phyloP scores from a whole-genome alignment of 169 alveolate species.

The Plasmodium inui region DNA sequence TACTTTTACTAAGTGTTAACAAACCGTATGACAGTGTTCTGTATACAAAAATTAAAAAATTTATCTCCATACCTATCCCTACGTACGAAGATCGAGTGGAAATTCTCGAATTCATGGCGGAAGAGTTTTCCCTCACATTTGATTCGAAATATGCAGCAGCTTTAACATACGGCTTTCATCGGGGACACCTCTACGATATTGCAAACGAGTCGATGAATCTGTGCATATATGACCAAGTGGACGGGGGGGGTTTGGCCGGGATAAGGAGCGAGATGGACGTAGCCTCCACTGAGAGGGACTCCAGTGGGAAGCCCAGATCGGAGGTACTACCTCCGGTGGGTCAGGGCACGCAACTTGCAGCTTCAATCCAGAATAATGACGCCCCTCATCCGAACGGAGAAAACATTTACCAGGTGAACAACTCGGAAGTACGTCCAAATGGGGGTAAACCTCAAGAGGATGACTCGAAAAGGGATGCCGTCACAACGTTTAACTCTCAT shows the following conservation, averaged over 20 bases:
- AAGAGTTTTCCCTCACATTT: background rate
- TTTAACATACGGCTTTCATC: slow-evolving; percentile 56
- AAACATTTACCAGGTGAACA: background rate
- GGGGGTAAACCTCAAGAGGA: background rate
- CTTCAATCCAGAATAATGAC: background rate
- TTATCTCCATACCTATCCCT: slow-evolving; percentile 61
- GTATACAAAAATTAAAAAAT: slow-evolving; percentile 54
- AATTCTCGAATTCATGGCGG: slow-evolving; percentile 29
- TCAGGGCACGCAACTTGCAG: background rate
- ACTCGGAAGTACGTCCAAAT: background rate
- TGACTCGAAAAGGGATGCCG: background rate
- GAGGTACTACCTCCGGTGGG: background rate
- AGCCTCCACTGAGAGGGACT: background rate
- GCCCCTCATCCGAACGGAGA: background rate
- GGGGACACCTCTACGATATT: slow-evolving; percentile 55
- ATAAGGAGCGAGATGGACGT: background rate
- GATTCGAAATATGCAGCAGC: slow-evolving; percentile 40
- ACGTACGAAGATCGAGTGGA: slow-evolving; percentile 67
- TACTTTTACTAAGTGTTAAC: slow-evolving; percentile 49
- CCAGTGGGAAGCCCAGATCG: background rate
- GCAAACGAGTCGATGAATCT: slow-evolving; percentile 33
- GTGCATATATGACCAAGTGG: slow-evolving; percentile 19
- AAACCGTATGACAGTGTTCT: slow-evolving; percentile 66
- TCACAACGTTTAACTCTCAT: background rate
- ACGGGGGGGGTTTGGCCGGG: background rate